Percentiles rank a stretch among this genome's conserved stretches.
These are phyloP conservation scores for Alternaria arborescens DNA, from an alignment of 2,329 filamentous ascomycete genomes.

Conservation along the genomic window DNA sequence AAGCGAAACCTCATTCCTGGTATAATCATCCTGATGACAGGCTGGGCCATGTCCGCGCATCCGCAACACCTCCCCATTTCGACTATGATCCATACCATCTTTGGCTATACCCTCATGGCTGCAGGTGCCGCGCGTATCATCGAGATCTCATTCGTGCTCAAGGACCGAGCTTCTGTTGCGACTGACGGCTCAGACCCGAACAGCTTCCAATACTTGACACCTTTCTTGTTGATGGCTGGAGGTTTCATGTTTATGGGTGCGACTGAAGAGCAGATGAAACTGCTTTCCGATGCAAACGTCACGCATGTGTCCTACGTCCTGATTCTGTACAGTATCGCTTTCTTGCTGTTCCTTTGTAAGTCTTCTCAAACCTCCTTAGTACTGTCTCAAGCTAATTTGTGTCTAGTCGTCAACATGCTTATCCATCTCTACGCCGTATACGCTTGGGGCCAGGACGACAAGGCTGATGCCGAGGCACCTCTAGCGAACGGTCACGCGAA, in stretches of 20 bases:
- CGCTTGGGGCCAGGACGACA: constrained; percentile 55
- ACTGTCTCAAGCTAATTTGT: constrained; percentile 20
- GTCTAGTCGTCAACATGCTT: constrained; percentile 78
- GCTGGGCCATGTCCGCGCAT: constrained; percentile 94
- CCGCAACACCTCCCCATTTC: constrained; percentile 85
- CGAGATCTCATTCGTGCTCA: constrained; percentile 87
- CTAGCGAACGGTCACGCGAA: constrained; percentile 39
- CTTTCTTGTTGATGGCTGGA: constrained; percentile 84
- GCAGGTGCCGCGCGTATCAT: constrained; percentile 85
- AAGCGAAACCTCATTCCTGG: constrained; percentile 93
- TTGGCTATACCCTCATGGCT: constrained; percentile 95
- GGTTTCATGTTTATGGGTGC: constrained; percentile 98
- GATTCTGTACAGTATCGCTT: constrained; percentile 88
- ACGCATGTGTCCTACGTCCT: constrained; percentile 93
- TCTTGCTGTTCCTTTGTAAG: constrained; percentile 86
- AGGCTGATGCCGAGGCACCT: constrained; percentile 48
- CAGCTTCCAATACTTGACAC: constrained; percentile 75
- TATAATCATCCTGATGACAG: constrained; percentile 89
- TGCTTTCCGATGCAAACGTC: constrained; percentile 76
- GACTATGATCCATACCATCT: constrained; percentile 85
- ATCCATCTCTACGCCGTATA: constrained; percentile 81
- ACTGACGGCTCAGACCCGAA: constrained; percentile 75
- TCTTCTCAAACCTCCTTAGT: fast-evolving
- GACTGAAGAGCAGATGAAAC: constrained; percentile 92
- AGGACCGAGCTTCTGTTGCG: constrained; percentile 71